Percentiles rank a stretch among this genome's conserved stretches.
Conservation (phyloP, 495 filamentous ascomycete genomes). For the Neurospora sp. region DNA sequence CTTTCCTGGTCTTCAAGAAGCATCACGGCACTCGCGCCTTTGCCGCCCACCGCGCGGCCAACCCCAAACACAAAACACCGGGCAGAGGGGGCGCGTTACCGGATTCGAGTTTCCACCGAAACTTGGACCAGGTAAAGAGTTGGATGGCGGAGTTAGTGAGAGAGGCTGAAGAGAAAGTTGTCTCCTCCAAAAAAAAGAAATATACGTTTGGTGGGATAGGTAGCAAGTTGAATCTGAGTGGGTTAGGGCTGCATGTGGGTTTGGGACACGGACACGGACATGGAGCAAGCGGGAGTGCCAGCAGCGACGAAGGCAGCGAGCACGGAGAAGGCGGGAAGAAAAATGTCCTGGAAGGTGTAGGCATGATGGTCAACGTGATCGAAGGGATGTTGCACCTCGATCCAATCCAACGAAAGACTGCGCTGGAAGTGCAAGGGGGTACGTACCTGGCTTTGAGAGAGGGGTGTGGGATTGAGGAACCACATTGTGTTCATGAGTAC, state of each 20-base stretch:
- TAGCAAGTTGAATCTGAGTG: conserved; percentile 7
- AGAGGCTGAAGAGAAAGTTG: conserved; percentile 23
- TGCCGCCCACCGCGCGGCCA: conserved; percentile 54
- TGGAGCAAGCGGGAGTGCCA: not conserved
- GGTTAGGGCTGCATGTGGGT: not conserved
- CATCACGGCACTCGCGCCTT: conserved; percentile 48
- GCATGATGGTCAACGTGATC: conserved; percentile 35
- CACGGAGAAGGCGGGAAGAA: conserved; percentile 29
- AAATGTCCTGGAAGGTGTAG: conserved; percentile 32
- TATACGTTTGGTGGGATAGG: conserved; percentile 34
- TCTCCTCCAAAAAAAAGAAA: conserved; percentile 53
- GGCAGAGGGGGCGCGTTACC: conserved; percentile 59
- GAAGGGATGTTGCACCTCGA: conserved; percentile 35
- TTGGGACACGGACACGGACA: not conserved
- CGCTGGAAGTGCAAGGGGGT: conserved; percentile 33
- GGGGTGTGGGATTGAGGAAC: conserved; percentile 30
- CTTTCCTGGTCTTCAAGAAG: conserved; percentile 62
- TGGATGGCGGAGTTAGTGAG: conserved; percentile 67
- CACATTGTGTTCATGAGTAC: conserved; percentile 36
- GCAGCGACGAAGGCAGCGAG: not conserved
- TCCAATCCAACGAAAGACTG: conserved; percentile 36
- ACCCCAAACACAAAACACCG: conserved; percentile 46
- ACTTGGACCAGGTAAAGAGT: conserved; percentile 61
- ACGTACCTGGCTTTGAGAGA: conserved; percentile 38
- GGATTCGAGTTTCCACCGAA: conserved; percentile 78